Percentiles rank a stretch among this genome's conserved stretches.
These are phyloP conservation scores for Colletotrichum sp. DNA, from an alignment of 2,329 filamentous ascomycete genomes.

Conservation along the genomic window DNA sequence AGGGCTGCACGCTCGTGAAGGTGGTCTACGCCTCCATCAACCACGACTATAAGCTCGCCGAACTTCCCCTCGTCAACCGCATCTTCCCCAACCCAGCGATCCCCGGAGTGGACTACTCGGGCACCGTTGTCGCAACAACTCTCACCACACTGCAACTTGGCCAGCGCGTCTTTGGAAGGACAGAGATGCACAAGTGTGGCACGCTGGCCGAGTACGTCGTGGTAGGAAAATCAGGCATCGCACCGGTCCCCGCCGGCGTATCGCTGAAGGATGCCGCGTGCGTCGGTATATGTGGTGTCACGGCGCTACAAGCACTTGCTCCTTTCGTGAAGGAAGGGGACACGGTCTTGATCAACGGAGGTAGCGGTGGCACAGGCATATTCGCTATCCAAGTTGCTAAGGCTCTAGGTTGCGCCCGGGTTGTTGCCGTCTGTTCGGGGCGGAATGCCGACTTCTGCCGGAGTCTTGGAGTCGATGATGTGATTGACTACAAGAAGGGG, in stretches of 20 bases:
- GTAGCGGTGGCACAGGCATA: slow-evolving; percentile 39
- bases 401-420: slow-evolving; percentile 30
- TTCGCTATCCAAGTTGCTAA: slow-evolving; percentile 43
- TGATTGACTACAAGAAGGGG: slow-evolving; percentile 36
- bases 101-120: slow-evolving; percentile 56
- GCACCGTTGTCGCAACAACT: slow-evolving; percentile 42
- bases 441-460: slow-evolving; percentile 35
- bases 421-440: slow-evolving; percentile 37
- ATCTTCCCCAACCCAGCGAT: slow-evolving; percentile 43
- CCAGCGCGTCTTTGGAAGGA: slow-evolving; percentile 47
- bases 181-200: slow-evolving; percentile 35
- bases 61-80: slow-evolving; percentile 34
- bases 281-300: slow-evolving; percentile 25
- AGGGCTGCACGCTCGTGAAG: slow-evolving; percentile 43
- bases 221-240: slow-evolving; percentile 34
- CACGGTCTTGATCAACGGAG: slow-evolving; percentile 47
- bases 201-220: slow-evolving; percentile 48
- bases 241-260: slow-evolving; percentile 39
- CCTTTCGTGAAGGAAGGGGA: slow-evolving; percentile 46
- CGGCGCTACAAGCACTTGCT: slow-evolving; percentile 25
- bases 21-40: slow-evolving; percentile 49
- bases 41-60: slow-evolving; percentile 54
- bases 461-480: slow-evolving; percentile 38
- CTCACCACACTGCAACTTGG: slow-evolving; percentile 36
- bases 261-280: slow-evolving; percentile 25